phyloP scores from a whole-genome alignment of 345 rosid genomes.

The Barbarea vulgaris region DNA sequence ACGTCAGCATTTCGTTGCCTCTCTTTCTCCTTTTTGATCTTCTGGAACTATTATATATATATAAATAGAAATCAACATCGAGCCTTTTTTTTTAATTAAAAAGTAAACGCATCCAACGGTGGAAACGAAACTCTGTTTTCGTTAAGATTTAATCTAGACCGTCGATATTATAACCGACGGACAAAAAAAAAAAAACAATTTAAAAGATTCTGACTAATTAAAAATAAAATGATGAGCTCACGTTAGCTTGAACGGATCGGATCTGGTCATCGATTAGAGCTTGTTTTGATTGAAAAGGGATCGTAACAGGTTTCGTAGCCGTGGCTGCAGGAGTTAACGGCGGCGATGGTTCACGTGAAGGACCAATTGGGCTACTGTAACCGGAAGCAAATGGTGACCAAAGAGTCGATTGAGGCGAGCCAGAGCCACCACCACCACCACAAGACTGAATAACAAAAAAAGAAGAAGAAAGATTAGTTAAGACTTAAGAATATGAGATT shows the following conservation, averaged over 20 bases:
- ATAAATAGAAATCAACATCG: background rate
- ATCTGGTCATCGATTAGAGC: constrained; percentile 63
- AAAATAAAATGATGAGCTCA: constrained; percentile 26
- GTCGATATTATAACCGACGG: constrained; percentile 21
- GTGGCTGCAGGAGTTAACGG: constrained; percentile 37
- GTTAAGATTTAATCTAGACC: constrained; percentile 14
- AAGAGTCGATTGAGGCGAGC: constrained; percentile 50
- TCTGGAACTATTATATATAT: constrained; percentile 46
- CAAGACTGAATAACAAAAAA: constrained; percentile 38
- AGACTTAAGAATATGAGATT: background rate
- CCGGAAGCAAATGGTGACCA: constrained; percentile 48
- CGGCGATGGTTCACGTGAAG: constrained; percentile 49
- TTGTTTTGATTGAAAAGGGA: constrained; percentile 51
- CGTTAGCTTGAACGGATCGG: constrained; percentile 59
- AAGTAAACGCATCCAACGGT: constrained; percentile 9
- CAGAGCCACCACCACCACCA: constrained; percentile 39
- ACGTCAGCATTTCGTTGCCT: constrained; percentile 47
- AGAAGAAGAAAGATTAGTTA: background rate
- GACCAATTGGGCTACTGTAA: constrained; percentile 38
- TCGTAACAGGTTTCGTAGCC: constrained; percentile 19
- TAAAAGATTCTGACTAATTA: background rate
- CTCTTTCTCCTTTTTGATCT: constrained; percentile 49
- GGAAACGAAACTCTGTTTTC: background rate
- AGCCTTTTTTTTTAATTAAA: background rate
- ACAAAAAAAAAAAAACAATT: background rate